Evolutionary conservation across 225 moss, liverwort and hornwort genomes (phyloP).

Genomic region (Ulota crispa): DNA sequence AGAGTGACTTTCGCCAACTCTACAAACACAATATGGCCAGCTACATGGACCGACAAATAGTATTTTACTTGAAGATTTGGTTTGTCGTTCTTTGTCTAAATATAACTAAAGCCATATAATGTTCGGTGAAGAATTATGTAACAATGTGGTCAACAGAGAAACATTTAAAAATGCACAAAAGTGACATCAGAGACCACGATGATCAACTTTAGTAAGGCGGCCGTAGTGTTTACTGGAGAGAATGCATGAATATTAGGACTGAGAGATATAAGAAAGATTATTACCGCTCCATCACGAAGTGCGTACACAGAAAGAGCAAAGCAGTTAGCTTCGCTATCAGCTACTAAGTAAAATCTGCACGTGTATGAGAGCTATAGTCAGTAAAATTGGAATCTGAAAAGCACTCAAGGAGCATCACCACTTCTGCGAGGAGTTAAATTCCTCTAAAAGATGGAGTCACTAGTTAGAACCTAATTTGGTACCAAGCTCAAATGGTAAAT

Average conservation of each 20-base stretch:
- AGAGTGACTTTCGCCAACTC: background rate
- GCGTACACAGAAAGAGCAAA: conserved; percentile 67
- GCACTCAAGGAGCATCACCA: conserved; percentile 4
- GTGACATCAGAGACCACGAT: conserved; percentile 14
- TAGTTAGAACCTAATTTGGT: background rate
- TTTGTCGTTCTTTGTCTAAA: background rate
- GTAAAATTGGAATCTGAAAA: background rate
- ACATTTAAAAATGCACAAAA: background rate
- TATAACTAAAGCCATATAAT: background rate
- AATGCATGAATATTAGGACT: conserved; percentile 3
- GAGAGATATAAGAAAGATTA: background rate
- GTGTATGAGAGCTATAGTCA: background rate
- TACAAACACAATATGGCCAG: background rate
- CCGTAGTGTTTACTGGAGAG: background rate
- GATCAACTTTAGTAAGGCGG: conserved; percentile 1
- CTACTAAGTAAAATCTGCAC: conserved; percentile 62
- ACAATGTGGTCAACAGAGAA: background rate
- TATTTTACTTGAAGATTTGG: background rate
- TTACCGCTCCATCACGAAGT: conserved; percentile 63
- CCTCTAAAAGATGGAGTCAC: conserved; percentile 1
- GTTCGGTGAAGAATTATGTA: background rate
- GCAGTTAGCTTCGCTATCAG: conserved; percentile 50
- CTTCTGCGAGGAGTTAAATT: background rate
- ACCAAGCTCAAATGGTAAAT: background rate
- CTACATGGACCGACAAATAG: background rate